phyloP scores from a whole-genome alignment of 2,329 filamentous ascomycete species.

The Trichophaea hybrida region DNA sequence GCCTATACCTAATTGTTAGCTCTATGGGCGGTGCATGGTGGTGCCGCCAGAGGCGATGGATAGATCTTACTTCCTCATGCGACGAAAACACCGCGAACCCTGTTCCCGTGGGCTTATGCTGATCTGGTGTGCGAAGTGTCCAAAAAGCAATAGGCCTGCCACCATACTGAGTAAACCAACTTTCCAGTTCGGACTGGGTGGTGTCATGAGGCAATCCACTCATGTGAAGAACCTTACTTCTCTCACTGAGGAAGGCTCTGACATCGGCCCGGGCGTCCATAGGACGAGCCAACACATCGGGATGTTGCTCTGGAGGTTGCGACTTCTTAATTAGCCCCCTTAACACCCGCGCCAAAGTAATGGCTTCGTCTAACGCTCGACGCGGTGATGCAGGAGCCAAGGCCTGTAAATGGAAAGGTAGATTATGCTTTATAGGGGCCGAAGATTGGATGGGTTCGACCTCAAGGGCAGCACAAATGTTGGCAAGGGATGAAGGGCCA shows the following conservation, averaged over 20 bases:
- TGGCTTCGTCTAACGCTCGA: slow-evolving; percentile 92
- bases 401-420: slow-evolving; percentile 94
- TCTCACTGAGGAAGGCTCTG: slow-evolving; percentile 83
- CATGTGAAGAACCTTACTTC: slow-evolving; percentile 97
- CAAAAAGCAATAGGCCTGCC: slow-evolving; percentile 97
- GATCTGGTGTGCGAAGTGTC: slow-evolving; percentile 93
- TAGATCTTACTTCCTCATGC: slow-evolving; percentile 68
- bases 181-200: slow-evolving; percentile 95
- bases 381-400: slow-evolving; percentile 88
- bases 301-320: slow-evolving; percentile 81
- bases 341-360: slow-evolving; percentile 83
- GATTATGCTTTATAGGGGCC: slow-evolving; percentile 95
- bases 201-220: slow-evolving; percentile 94
- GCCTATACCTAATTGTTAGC: slow-evolving; percentile 43
- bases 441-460: slow-evolving; percentile 96
- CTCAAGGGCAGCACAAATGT: slow-evolving; percentile 95
- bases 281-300: slow-evolving; percentile 82
- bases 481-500: slow-evolving; percentile 84
- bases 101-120: slow-evolving; percentile 97
- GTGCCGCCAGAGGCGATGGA: background rate
- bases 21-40: background rate
- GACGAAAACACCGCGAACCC: slow-evolving; percentile 98
- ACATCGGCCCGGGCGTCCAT: slow-evolving; percentile 97
- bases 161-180: slow-evolving; percentile 98
- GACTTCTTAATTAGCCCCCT: slow-evolving; percentile 91